Evolutionary conservation across 306 rosid species (phyloP).

Genomic region (Fragaria nilgerrensis): DNA sequence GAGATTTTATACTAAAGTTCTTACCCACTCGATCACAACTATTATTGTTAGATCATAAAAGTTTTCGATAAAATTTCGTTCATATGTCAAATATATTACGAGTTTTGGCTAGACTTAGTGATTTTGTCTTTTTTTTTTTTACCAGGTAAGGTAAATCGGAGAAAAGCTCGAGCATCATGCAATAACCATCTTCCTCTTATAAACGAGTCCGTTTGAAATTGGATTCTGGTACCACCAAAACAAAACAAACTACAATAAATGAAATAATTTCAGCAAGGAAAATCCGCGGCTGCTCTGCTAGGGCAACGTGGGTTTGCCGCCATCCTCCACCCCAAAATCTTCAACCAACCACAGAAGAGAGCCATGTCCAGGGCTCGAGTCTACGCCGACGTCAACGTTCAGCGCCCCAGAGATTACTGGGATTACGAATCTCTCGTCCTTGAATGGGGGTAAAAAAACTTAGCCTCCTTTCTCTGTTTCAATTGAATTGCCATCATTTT

Average conservation of each 20-base stretch:
- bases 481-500: not conserved
- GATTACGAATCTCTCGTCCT: slow-evolving; percentile 46
- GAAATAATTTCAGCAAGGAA: not conserved
- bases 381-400: slow-evolving; percentile 44
- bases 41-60: too few species aligned
- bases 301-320: not conserved
- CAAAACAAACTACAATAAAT: not conserved
- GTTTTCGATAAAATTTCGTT: too few species aligned
- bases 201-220: slow-evolving; percentile 6
- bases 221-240: not conserved
- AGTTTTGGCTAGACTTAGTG: too few species aligned
- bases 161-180: not conserved
- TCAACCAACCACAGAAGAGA: not conserved
- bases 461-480: not conserved
- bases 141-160: not conserved
- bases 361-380: slow-evolving; percentile 53
- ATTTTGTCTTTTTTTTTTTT: not conserved
- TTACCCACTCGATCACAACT: too few species aligned
- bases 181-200: not conserved
- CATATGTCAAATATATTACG: too few species aligned
- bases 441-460: slow-evolving; percentile 41
- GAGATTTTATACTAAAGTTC: too few species aligned
- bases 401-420: slow-evolving; percentile 55
- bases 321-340: slow-evolving; percentile 1
- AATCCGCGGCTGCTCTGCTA: not conserved